Evolutionary conservation across 495 filamentous ascomycete species (phyloP).

Genomic region (Daldinia bambusicola): DNA sequence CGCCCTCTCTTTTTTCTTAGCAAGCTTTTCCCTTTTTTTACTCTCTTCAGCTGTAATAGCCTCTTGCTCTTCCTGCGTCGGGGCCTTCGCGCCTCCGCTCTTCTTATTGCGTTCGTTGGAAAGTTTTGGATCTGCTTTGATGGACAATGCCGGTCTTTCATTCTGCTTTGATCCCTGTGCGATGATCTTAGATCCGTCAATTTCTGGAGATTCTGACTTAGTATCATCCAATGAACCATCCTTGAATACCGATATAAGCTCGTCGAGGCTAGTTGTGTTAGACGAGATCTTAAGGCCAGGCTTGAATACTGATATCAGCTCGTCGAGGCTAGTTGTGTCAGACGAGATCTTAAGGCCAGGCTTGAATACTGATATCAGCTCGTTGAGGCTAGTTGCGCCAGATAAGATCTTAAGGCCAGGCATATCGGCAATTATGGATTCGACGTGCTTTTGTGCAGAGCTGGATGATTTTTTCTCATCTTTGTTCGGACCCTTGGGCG

Average conservation of each 20-base stretch:
- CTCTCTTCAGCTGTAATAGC: not conserved
- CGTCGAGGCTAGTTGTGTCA: not conserved
- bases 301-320: not conserved
- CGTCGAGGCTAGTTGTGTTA: not conserved
- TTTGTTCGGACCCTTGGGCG: not conserved
- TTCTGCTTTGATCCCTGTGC: not conserved
- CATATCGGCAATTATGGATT: not conserved
- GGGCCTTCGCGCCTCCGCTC: not conserved
- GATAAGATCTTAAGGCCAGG: not conserved
- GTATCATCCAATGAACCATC: not conserved
- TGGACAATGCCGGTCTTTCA: not conserved
- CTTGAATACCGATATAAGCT: not conserved
- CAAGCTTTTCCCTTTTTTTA: constrained; percentile 6
- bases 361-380: not conserved
- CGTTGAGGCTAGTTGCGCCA: not conserved
- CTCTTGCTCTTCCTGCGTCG: not conserved
- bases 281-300: not conserved
- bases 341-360: not conserved
- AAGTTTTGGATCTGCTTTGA: not conserved
- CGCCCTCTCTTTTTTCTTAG: constrained; percentile 12
- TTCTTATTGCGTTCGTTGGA: not conserved
- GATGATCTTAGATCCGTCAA: not conserved
- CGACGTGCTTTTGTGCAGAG: not conserved
- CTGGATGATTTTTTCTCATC: not conserved
- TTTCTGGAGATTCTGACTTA: not conserved